Evolutionary conservation across 2,329 filamentous ascomycete species (phyloP).

Genomic region (Epichloe gansuensis): DNA sequence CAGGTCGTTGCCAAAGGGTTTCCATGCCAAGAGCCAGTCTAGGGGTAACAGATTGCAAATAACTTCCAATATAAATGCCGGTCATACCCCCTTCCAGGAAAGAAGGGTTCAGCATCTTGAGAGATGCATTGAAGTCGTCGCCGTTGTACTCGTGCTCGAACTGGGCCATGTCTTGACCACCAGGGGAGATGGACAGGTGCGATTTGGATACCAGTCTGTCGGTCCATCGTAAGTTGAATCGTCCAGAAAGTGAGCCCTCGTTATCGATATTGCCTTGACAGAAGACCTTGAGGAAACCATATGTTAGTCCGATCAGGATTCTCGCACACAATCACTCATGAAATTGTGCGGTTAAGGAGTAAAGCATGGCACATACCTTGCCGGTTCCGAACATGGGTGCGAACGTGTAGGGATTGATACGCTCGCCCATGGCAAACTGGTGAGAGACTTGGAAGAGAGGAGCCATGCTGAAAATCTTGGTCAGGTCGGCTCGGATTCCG

Average conservation of each 20-base stretch:
- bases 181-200: conserved; percentile 71
- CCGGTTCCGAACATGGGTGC: conserved; percentile 86
- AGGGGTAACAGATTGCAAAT: conserved; percentile 85
- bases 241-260: conserved; percentile 71
- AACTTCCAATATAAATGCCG: conserved; percentile 90
- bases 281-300: conserved; percentile 54
- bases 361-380: conserved; percentile 45
- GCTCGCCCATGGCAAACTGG: conserved; percentile 89
- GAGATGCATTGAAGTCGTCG: conserved; percentile 78
- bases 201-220: conserved; percentile 72
- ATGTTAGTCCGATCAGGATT: not conserved
- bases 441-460: conserved; percentile 97
- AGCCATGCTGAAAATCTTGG: conserved; percentile 86
- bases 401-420: conserved; percentile 88
- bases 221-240: conserved; percentile 89
- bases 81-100: conserved; percentile 82
- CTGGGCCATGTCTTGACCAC: conserved; percentile 75
- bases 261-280: conserved; percentile 93
- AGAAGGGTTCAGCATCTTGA: conserved; percentile 96
- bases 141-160: conserved; percentile 94
- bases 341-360: not conserved
- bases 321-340: no score
- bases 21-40: conserved; percentile 80
- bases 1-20: conserved; percentile 83
- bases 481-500: conserved; percentile 88